Percentiles rank a stretch among this genome's conserved stretches.
Conservation (phyloP, 139 green algal genomes). For the Desmodesmus armatus region DNA sequence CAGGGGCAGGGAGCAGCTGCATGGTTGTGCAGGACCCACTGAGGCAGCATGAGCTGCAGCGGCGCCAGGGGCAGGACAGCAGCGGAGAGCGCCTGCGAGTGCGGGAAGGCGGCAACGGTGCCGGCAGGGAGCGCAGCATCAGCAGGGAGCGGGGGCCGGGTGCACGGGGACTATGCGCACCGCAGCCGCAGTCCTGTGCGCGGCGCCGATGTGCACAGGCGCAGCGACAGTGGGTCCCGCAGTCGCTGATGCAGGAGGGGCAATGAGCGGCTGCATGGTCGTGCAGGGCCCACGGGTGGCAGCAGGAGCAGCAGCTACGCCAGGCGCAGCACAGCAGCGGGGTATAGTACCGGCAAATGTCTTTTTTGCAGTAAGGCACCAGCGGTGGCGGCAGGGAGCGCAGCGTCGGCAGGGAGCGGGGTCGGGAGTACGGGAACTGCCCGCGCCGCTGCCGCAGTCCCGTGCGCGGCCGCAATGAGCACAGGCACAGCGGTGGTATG, state of each 20-base stretch:
- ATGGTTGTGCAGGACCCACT: background rate
- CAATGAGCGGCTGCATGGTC: background rate
- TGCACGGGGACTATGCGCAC: too few species aligned
- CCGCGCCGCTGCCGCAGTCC: background rate
- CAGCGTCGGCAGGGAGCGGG: background rate
- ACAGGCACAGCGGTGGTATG: background rate
- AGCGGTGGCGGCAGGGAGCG: background rate
- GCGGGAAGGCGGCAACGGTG: background rate
- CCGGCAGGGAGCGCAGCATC: background rate
- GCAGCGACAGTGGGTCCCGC: background rate
- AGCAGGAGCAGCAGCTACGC: slow-evolving; percentile 2
- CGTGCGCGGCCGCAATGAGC: background rate
- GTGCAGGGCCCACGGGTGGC: too few species aligned
- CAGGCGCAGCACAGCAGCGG: background rate
- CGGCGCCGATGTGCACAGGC: background rate
- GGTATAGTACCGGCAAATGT: background rate
- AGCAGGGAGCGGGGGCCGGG: too few species aligned
- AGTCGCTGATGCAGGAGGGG: background rate
- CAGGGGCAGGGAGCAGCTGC: background rate
- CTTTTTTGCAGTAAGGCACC: too few species aligned
- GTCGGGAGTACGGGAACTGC: background rate
- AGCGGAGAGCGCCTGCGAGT: background rate
- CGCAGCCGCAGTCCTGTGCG: background rate
- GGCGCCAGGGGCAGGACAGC: background rate
- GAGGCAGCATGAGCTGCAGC: background rate